These are phyloP conservation scores for Abelmoschus esculentus DNA, from an alignment of 345 rosid genomes.

Conservation along the genomic window DNA sequence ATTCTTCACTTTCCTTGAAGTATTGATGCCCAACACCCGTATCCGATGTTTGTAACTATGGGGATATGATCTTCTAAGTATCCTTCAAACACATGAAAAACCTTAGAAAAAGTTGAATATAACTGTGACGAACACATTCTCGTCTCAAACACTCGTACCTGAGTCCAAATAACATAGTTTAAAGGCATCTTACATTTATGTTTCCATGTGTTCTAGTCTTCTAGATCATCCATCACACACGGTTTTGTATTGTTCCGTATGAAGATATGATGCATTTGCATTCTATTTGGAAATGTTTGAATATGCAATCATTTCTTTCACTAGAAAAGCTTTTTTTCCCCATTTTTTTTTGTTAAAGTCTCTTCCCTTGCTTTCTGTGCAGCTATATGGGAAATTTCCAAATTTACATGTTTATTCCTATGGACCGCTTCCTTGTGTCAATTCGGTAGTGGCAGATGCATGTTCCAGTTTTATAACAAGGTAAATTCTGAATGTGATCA, in stretches of 20 bases:
- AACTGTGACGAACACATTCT: not conserved
- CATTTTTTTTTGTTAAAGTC: constrained; percentile 8
- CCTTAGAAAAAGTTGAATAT: not conserved
- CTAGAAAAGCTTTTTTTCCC: not conserved
- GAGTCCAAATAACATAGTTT: not conserved
- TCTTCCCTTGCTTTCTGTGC: constrained; percentile 6
- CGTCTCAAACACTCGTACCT: not conserved
- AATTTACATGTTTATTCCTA: constrained; percentile 64
- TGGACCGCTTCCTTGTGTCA: constrained; percentile 88
- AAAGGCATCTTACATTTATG: not conserved
- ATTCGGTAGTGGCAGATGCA: constrained; percentile 62
- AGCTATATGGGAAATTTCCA: constrained; percentile 60
- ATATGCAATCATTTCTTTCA: not conserved
- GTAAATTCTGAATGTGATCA: constrained; percentile 29
- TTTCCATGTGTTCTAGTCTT: not conserved
- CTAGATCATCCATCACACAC: not conserved
- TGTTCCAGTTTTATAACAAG: constrained; percentile 80
- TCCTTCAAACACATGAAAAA: not conserved
- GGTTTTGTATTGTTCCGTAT: not conserved
- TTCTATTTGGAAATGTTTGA: not conserved
- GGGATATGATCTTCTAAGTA: not conserved
- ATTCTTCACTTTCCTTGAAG: not conserved
- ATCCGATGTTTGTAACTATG: not conserved
- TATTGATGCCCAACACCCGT: not conserved
- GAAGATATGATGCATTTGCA: not conserved